phyloP scores from a whole-genome alignment of 1,284 basidiomycete species.

The Wallemia mellicola region DNA sequence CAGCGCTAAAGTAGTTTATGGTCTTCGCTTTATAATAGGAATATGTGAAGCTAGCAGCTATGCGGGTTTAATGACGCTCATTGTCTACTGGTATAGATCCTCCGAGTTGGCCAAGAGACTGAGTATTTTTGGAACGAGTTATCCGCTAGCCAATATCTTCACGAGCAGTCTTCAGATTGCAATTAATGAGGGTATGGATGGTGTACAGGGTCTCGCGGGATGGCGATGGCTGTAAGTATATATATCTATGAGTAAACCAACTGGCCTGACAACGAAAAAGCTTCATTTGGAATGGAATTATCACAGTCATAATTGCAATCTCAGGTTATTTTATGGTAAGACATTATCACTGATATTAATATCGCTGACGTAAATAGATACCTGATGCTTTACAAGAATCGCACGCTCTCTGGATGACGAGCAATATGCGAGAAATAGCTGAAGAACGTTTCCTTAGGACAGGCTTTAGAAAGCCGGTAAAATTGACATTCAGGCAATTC shows the following conservation, averaged over 20 bases:
- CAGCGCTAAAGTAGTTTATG: slow-evolving; percentile 8
- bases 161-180: slow-evolving; percentile 7
- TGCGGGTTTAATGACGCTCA: slow-evolving; percentile 2
- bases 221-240: slow-evolving; percentile 9
- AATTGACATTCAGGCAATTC: not conserved
- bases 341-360: not conserved
- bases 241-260: no score
- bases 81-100: slow-evolving; percentile 6
- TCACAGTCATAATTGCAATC: slow-evolving; percentile 10
- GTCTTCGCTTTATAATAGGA: slow-evolving; percentile 12
- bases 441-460: not conserved
- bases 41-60: slow-evolving; percentile 8
- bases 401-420: not conserved
- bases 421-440: not conserved
- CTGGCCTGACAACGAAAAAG: slow-evolving; percentile 1
- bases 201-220: slow-evolving; percentile 5
- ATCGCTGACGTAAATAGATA: not conserved
- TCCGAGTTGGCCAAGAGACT: slow-evolving; percentile 9
- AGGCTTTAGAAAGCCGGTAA: not conserved
- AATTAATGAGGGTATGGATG: slow-evolving; percentile 4
- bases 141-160: slow-evolving; percentile 10
- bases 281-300: slow-evolving; percentile 10
- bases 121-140: slow-evolving; percentile 10
- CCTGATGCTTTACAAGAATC: not conserved
- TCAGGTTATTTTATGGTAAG: slow-evolving; percentile 8